A percentile compares a stretch with the other conserved stretches of the same genome.
These are phyloP conservation scores for Tricholoma saponaceum DNA, from an alignment of 768 basidiomycete genomes.

Conservation along the genomic window DNA sequence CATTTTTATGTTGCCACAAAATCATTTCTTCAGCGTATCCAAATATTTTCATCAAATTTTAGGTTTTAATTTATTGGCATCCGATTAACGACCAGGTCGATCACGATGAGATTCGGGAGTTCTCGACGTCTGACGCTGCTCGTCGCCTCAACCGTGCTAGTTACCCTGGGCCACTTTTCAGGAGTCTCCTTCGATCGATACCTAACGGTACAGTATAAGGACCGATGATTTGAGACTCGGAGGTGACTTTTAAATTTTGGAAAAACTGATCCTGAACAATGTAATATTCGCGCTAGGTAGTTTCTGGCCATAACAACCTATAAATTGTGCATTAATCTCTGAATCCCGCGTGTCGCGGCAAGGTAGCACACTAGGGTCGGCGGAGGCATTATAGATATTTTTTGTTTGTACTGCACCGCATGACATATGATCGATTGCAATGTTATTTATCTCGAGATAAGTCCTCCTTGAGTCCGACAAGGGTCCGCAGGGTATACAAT, in stretches of 20 bases:
- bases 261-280: neutral
- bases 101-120: neutral
- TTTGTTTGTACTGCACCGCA: neutral
- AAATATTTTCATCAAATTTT: neutral
- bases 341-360: neutral
- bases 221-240: too few relatives aligned
- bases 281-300: neutral
- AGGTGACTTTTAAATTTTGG: neutral
- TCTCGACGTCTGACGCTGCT: neutral
- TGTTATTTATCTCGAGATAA: neutral
- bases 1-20: too few relatives aligned
- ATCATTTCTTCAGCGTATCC: neutral
- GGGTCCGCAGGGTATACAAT: neutral
- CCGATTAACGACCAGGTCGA: neutral
- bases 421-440: neutral
- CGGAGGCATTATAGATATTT: neutral
- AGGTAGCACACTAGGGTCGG: neutral
- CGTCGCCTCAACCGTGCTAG: too few relatives aligned
- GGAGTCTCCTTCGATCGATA: neutral
- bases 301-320: neutral
- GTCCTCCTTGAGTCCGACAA: neutral
- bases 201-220: neutral
- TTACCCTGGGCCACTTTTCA: neutral
- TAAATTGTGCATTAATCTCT: neutral
- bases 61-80: neutral